phyloP scores from a whole-genome alignment of 148 eudicot genomes.

The Vaccinium corymbosum region DNA sequence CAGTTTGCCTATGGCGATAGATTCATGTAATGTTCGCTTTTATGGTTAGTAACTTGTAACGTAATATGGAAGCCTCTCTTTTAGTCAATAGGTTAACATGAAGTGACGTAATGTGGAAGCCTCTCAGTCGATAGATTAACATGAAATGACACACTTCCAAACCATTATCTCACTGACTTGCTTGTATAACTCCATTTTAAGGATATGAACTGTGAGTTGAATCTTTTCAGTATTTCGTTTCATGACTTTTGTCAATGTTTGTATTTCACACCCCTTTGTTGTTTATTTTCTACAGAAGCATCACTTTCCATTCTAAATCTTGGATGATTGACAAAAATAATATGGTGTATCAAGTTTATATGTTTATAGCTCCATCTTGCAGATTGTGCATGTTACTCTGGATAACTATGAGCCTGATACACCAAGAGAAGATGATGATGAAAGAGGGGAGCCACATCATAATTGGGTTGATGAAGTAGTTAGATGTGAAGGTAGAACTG shows the following conservation, averaged over 20 bases:
- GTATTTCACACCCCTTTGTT: background rate
- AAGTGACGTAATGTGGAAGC: background rate
- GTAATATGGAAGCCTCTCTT: background rate
- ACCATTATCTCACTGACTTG: background rate
- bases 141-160: background rate
- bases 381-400: constrained; percentile 70
- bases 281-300: background rate
- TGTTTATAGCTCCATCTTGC: constrained; percentile 2
- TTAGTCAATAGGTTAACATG: background rate
- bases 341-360: background rate
- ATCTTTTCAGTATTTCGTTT: background rate
- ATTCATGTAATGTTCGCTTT: background rate
- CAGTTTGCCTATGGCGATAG: background rate
- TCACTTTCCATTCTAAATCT: background rate
- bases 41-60: background rate
- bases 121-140: background rate
- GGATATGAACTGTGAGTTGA: constrained; percentile 1
- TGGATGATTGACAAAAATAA: background rate
- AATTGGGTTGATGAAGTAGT: constrained; percentile 95
- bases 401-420: constrained; percentile 57
- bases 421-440: constrained; percentile 44
- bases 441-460: constrained; percentile 57
- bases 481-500: constrained; percentile 67
- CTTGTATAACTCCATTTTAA: background rate
- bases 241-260: background rate